Evolutionary conservation across 257 asterid genomes (phyloP).

Genomic region (Anisodus tanguticus): DNA sequence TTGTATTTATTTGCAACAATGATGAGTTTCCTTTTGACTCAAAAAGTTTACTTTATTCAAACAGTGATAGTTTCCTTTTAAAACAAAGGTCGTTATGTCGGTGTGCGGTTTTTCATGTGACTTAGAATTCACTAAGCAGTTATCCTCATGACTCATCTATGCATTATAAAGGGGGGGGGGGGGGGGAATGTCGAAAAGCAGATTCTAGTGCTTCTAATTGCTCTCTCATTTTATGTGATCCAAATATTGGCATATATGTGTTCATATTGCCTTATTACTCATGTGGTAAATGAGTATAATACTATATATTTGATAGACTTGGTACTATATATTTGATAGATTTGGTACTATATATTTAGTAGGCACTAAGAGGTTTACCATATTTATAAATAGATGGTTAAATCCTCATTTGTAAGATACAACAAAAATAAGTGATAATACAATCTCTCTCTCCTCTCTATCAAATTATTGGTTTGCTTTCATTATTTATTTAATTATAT

Average conservation of each 20-base stretch:
- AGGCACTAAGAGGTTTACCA: no score
- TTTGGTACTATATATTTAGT: no score
- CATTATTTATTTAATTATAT: no score
- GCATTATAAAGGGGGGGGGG: not conserved
- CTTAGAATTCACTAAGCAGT: not conserved
- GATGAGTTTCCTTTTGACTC: not conserved
- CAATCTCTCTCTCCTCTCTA: no score
- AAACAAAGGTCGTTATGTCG: constrained; percentile 20
- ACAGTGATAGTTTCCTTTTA: not conserved
- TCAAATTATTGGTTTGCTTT: no score
- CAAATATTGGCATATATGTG: not conserved
- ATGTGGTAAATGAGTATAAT: no score
- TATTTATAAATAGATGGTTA: no score
- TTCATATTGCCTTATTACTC: no score
- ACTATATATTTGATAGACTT: no score
- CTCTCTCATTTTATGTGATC: not conserved
- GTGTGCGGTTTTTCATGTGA: constrained; percentile 1
- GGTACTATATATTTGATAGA: no score
- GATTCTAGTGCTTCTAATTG: not conserved
- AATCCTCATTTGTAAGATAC: no score
- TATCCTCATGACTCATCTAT: constrained; percentile 15
- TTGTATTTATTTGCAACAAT: not conserved
- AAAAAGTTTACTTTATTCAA: not conserved
- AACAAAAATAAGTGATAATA: no score
- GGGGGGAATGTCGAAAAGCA: not conserved